phyloP scores from a whole-genome alignment of 441 rosid species.

The Gossypium laxum region DNA sequence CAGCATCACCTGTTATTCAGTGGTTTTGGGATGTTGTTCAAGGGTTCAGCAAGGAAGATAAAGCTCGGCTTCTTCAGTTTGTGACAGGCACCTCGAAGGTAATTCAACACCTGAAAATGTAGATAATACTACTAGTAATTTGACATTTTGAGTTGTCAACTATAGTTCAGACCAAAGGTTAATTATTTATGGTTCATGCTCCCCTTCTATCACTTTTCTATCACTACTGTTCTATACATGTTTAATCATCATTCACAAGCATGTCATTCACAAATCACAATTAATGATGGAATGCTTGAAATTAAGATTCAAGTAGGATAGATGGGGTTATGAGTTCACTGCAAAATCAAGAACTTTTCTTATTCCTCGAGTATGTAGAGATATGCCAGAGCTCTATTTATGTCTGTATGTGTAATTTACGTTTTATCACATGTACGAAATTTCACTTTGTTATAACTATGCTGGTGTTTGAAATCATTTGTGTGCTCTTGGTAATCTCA shows the following conservation, averaged over 20 bases:
- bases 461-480: not conserved
- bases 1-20: constrained; percentile 75
- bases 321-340: not conserved
- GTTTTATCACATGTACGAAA: not conserved
- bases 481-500: not conserved
- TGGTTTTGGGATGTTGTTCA: constrained; percentile 99
- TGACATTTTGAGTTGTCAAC: not conserved
- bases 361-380: not conserved
- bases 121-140: not conserved
- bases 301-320: constrained; percentile 1
- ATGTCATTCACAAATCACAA: not conserved
- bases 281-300: not conserved
- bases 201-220: not conserved
- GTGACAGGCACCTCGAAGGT: constrained; percentile 97
- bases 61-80: constrained; percentile 86
- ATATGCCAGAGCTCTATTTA: not conserved
- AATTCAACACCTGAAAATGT: constrained; percentile 3
- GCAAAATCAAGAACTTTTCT: not conserved
- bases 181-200: not conserved
- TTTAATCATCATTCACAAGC: not conserved
- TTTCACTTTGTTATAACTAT: not conserved
- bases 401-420: not conserved
- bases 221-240: not conserved
- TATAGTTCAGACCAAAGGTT: not conserved
- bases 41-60: constrained; percentile 90